Evolutionary conservation across 148 eudicot genomes (phyloP), one percentile per base, ranked within the genome.

Genomic region (Silene latifolia): DNA sequence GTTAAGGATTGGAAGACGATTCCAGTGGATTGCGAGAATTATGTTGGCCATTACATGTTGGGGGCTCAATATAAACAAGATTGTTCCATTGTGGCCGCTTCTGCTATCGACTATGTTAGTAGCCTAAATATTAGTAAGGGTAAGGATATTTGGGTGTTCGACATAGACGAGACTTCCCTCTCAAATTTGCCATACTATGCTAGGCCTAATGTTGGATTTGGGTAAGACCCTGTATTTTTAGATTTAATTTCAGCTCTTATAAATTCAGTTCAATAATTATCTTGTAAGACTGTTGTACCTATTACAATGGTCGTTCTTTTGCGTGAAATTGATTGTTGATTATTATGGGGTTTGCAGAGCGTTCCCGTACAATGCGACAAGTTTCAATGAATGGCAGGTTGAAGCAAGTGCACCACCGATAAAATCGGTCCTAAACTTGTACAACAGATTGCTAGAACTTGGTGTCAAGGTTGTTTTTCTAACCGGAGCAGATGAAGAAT

Each of bases 21-120:
- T 29, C 93, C 93, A 2, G 21, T 20, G 25, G 64, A 76, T 17
- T 89, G 93, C 73, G 82, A 78, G 66, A 74, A 77, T 10, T 89
- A 89, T 51, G 85, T 87, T 0, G 91, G 91, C 0, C 81, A 87
- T 72, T 89, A 89, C 80, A 87, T 89, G 89, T 53, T 87, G 47
- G 90, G 90, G 1, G 39, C 80, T 14, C 90, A 87, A 76, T 87
- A 89, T 72, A 80, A 79, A 17, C 61, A 79, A 12, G 90, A 89
- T 59, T 84, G 85, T 59, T 67, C 63, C 0, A 71, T 46, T 25
- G 87, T 87, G 20, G 73, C 81, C 7, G 57, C 60, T 1, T 81
- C 81, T 18, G 91, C 91, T 51, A 46, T 71, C 63, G 59, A 32
- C 46, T 85, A 77, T 66, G 80, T 76, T 0, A 71, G 68, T 70